Conservation (phyloP, 305 asterid species). For the Solanum aculeatissimum region DNA sequence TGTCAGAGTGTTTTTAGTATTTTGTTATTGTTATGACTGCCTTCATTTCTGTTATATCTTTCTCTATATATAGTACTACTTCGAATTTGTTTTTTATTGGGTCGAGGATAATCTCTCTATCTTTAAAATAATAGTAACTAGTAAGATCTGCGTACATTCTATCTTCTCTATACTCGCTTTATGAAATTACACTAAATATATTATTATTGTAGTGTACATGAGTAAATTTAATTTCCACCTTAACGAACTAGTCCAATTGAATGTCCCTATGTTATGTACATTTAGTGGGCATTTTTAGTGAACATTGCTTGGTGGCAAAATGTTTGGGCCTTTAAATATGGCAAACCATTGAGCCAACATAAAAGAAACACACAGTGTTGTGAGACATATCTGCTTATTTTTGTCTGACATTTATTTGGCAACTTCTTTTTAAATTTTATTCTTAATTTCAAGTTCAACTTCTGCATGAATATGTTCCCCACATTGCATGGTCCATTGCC, state of each 20-base stretch:
- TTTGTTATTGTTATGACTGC: neutral
- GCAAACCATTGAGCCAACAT: slow-evolving; percentile 7
- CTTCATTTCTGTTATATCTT: neutral
- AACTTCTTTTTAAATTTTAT: neutral
- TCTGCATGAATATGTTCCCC: slow-evolving; percentile 65
- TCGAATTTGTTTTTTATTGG: neutral
- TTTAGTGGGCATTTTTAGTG: neutral
- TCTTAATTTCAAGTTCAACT: slow-evolving; percentile 22
- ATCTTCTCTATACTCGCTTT: neutral
- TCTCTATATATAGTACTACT: neutral
- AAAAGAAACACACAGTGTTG: neutral
- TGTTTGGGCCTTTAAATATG: neutral
- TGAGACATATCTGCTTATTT: slow-evolving; percentile 7
- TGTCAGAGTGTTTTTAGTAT: neutral
- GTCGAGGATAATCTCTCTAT: neutral
- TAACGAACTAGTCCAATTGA: neutral
- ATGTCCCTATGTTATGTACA: neutral
- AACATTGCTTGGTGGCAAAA: neutral
- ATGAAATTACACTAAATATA: neutral
- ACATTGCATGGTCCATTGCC: slow-evolving; percentile 39
- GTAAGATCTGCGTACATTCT: neutral
- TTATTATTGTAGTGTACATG: neutral
- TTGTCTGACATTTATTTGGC: neutral
- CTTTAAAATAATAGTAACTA: neutral
- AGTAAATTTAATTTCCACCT: neutral